Evolutionary conservation across 2,329 filamentous ascomycete genomes (phyloP).

Genomic region (Whalleya microplaca): DNA sequence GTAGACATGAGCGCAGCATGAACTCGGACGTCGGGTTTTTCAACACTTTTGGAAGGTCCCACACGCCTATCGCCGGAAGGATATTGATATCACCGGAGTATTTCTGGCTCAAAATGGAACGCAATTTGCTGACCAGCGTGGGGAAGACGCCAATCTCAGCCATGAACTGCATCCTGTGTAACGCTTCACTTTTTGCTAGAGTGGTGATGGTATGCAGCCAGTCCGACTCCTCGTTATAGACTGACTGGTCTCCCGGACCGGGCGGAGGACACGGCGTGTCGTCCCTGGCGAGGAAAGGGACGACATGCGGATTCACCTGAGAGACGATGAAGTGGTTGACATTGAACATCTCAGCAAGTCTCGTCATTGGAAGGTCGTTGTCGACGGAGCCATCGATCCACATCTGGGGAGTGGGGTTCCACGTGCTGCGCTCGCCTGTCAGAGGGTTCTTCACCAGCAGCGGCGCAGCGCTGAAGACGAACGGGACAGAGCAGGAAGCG

Average conservation of each 20-base stretch:
- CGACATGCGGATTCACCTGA: slow-evolving; percentile 92
- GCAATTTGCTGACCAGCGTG: slow-evolving; percentile 75
- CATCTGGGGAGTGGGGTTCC: slow-evolving; percentile 82
- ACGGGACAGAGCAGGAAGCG: slow-evolving; percentile 91
- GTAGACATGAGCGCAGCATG: slow-evolving; percentile 77
- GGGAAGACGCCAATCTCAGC: slow-evolving; percentile 81
- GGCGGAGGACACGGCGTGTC: slow-evolving; percentile 56
- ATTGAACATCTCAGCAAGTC: slow-evolving; percentile 93
- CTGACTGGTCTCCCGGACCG: slow-evolving; percentile 29
- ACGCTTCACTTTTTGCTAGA: slow-evolving; percentile 76
- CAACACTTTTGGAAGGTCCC: slow-evolving; percentile 76
- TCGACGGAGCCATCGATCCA: slow-evolving; percentile 97
- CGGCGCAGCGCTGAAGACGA: slow-evolving; percentile 79
- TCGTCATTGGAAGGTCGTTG: slow-evolving; percentile 89
- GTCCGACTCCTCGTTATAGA: slow-evolving; percentile 48
- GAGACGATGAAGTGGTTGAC: slow-evolving; percentile 98
- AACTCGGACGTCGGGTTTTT: slow-evolving; percentile 86
- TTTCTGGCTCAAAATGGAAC: slow-evolving; percentile 83
- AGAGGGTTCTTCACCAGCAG: slow-evolving; percentile 83
- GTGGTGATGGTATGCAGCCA: slow-evolving; percentile 72
- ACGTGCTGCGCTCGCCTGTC: slow-evolving; percentile 76
- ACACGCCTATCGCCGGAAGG: slow-evolving; percentile 74
- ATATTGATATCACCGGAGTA: slow-evolving; percentile 97
- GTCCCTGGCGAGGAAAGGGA: slow-evolving; percentile 81
- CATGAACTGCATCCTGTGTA: slow-evolving; percentile 80